Evolutionary conservation across 2,329 filamentous ascomycete species (phyloP).

Genomic region (Neospermospora avenae): DNA sequence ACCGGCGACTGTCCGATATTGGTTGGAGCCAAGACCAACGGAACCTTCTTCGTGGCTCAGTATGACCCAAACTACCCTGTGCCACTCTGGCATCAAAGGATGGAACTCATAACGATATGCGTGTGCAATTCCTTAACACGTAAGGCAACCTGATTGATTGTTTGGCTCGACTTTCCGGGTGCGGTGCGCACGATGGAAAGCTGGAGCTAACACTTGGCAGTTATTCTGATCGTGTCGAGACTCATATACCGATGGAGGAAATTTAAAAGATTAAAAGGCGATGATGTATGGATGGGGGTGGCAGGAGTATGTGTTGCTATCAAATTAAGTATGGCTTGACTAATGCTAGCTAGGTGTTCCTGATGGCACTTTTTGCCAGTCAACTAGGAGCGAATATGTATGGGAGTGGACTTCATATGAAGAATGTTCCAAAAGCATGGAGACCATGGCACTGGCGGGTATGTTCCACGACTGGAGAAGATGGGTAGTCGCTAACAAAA

Average conservation of each 20-base stretch:
- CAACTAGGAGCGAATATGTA: constrained; percentile 29
- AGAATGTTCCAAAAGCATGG: constrained; percentile 28
- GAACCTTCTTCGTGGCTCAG: constrained; percentile 19
- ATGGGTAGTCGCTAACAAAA: background rate
- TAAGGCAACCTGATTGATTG: constrained; percentile 16
- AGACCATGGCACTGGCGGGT: constrained; percentile 29
- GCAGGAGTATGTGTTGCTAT: constrained; percentile 27
- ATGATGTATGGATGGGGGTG: constrained; percentile 32
- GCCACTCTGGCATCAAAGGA: constrained; percentile 26
- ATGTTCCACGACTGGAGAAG: constrained; percentile 1
- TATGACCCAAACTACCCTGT: constrained; percentile 29
- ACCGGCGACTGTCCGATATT: constrained; percentile 22
- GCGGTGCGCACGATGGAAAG: constrained; percentile 8
- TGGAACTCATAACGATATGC: constrained; percentile 31
- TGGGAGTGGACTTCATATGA: constrained; percentile 30
- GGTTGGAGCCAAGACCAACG: constrained; percentile 21
- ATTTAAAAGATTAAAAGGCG: constrained; percentile 28
- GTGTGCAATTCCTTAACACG: constrained; percentile 29
- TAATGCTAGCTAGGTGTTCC: constrained; percentile 25
- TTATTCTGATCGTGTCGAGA: constrained; percentile 28
- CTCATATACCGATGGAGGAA: constrained; percentile 28
- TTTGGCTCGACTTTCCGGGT: constrained; percentile 10
- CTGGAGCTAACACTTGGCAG: constrained; percentile 17
- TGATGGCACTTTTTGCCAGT: constrained; percentile 27
- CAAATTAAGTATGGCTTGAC: background rate